Base-by-base conservation (phyloP, 495 filamentous ascomycete genomes). In the Daldinia caldariorum region DNA sequence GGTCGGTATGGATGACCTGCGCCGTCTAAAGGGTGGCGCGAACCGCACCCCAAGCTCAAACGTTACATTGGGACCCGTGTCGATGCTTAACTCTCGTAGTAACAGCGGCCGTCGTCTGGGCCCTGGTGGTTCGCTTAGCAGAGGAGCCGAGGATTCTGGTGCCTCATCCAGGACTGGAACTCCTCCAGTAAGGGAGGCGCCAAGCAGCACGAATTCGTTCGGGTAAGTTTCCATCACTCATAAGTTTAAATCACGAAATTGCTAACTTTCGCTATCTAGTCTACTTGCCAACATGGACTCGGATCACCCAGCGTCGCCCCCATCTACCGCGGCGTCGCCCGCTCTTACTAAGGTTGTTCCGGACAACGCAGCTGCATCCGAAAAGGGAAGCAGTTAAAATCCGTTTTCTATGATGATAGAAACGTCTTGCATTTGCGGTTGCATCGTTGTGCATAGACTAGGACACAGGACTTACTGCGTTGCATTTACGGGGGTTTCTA, bases 91-190 rank as follows among this genome's bases (percentile, higher is more conserved):
- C 62, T 86, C 79, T 56, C 84, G 92, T 62, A 96, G 92, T 82
- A 93, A 89, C 81, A 96, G 92, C 76, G 91, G 93, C 55, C 88
- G 91, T 63, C 90, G 90, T 78, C 88, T 93, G 75, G 90, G 91
- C 58, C 89, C 90, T 54, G 88, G 89, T 73, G 88, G 88, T 76
- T 86, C 89, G 72, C 80, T 92, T 62, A 86, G 86, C 72, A 86
- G 89, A 70, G 86, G 87, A 47, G 88, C 88, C 53, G 93, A 97
- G 65, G 94, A 96, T 73, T 85, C 82, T 13, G 79, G 78, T 35
- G 87, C 89, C 55, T 94, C 92, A 61, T 97, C 94, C 59, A 90
- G 95, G 71, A 95, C 91, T 66, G 91, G 90, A 72, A 97, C 94
- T 61, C 93, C 93, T 26, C 90, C 93, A 80, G 88, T 84, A 63